phyloP scores from a whole-genome alignment of 1,284 basidiomycete genomes.

The Cryptococcus sp. region DNA sequence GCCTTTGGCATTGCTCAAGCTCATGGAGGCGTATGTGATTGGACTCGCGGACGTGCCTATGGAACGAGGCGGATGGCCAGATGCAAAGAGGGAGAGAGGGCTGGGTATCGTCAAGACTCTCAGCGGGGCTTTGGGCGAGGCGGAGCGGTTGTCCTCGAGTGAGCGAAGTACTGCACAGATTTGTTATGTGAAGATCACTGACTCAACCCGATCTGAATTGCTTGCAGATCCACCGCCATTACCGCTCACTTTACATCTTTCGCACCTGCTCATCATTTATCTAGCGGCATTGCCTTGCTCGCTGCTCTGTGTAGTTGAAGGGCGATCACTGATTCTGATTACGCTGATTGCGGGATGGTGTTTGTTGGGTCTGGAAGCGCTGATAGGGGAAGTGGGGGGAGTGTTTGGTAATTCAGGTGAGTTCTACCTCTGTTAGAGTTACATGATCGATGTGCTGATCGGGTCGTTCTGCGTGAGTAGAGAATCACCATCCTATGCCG shows the following conservation, averaged over 20 bases:
- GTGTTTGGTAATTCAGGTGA: constrained; percentile 45
- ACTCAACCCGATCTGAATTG: not conserved
- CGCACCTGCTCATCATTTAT: constrained; percentile 45
- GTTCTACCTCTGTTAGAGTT: constrained; percentile 1
- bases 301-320: constrained; percentile 37
- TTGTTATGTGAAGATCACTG: not conserved
- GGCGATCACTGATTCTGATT: constrained; percentile 34
- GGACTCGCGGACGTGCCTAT: constrained; percentile 35
- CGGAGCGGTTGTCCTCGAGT: constrained; percentile 47
- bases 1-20: constrained; percentile 44
- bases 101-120: constrained; percentile 40
- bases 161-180: constrained; percentile 14
- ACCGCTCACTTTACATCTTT: constrained; percentile 44
- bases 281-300: constrained; percentile 44
- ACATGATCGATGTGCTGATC: not conserved
- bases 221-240: constrained; percentile 46
- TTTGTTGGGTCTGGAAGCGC: constrained; percentile 44
- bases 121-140: constrained; percentile 37
- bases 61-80: constrained; percentile 43
- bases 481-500: constrained; percentile 48
- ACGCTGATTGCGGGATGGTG: constrained; percentile 47
- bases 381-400: constrained; percentile 45
- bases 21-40: constrained; percentile 49
- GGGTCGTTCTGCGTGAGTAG: constrained; percentile 12
- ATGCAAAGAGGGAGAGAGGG: constrained; percentile 43